Base-by-base conservation (phyloP, 768 basidiomycete species). In the Daedaleopsis sinensis region DNA sequence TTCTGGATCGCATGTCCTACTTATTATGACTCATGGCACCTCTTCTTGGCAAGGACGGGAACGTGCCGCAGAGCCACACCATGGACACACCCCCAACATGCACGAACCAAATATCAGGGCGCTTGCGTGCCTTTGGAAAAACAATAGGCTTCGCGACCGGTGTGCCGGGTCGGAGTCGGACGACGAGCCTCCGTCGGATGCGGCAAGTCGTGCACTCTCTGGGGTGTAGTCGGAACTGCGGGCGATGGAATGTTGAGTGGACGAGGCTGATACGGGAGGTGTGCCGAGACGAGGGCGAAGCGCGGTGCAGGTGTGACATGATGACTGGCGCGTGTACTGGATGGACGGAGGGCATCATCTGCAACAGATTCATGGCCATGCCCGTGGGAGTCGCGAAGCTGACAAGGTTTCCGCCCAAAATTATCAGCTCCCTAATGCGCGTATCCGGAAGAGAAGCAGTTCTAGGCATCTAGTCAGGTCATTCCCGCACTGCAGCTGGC, bases 401-500 rank as follows among this genome's bases (percentile, higher is more conserved):
- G 47, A 61, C 61, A 62, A 59, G 64, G 60, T 61, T 62, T 44
- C 57, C 12, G 44, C 57, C 60, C 54, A 61, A 59, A 56, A 62
- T 59, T 59, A 55, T 59, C 56, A 49, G 38, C 49, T 61, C 57
- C 64, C 57, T 58, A 49, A 51, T 62, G 51, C 38, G 63, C 58
- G 55, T 64, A 53, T 64, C 38, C 50, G 62, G 60, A 64, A 55
- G 57, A 66, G 66, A 67, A 64, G 65, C 59, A 57, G 52, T 48
- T 59, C 64, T 63, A 60, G 64, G 68, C 62, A 67, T 72, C 71
- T 70, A 64, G 67, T 59, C 62, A 66, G 59, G 59, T 65, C 65
- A 64, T 61, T 60, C 63, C 61, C 68, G 68, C 67, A 66, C 63
- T 42, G 39, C 54, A 44, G 51, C 59, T 62, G 68, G 67, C 66